A percentile compares a stretch with the other conserved stretches of the same genome.
Conservation (phyloP, 345 rosid genomes). For the Eutrema heterophyllum region DNA sequence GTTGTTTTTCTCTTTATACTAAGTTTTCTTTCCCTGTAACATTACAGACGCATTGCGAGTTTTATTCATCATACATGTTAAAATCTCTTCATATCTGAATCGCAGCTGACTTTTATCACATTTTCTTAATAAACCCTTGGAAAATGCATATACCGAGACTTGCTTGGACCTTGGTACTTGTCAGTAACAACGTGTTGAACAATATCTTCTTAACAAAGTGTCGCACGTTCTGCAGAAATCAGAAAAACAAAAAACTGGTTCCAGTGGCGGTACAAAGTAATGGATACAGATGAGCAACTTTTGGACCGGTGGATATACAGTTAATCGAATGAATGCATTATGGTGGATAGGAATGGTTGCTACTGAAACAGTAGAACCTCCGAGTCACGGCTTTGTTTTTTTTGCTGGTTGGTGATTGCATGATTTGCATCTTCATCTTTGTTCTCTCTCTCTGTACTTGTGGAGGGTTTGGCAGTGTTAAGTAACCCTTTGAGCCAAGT, state of each 20-base stretch:
- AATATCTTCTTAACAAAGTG: conserved; percentile 7
- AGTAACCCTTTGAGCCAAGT: conserved; percentile 81
- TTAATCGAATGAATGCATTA: conserved; percentile 10
- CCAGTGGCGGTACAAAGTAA: conserved; percentile 10
- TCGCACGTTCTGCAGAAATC: background rate
- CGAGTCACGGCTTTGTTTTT: conserved; percentile 13
- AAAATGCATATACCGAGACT: background rate
- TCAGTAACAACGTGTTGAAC: background rate
- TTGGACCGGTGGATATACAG: conserved; percentile 14
- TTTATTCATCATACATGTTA: background rate
- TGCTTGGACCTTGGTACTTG: background rate
- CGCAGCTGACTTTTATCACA: background rate
- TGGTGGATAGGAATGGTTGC: background rate
- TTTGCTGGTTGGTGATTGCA: conserved; percentile 16
- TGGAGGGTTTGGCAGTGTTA: conserved; percentile 47
- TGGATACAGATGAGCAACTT: conserved; percentile 15
- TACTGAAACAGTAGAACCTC: conserved; percentile 19
- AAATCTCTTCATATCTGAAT: background rate
- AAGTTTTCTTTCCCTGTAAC: background rate
- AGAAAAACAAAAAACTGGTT: background rate
- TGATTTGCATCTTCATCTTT: conserved; percentile 33
- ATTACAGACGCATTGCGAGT: background rate
- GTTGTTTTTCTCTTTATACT: background rate
- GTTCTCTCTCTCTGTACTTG: conserved; percentile 24
- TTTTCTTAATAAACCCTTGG: background rate